Conservation (phyloP, 2,329 filamentous ascomycete genomes). For the Monilinia polystroma region DNA sequence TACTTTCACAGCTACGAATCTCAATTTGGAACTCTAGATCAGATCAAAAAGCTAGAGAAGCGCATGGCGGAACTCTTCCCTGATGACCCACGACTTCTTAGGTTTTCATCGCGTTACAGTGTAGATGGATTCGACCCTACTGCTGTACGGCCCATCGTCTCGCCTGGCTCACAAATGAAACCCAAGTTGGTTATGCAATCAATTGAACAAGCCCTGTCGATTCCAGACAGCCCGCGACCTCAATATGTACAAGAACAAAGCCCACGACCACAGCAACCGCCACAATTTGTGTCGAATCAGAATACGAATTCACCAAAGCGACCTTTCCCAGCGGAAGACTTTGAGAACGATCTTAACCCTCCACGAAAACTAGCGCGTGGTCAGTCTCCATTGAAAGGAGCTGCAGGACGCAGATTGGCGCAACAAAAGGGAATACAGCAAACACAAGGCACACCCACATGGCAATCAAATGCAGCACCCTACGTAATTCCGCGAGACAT, state of each 20-base stretch:
- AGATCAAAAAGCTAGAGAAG: constrained; percentile 86
- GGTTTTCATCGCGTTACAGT: constrained; percentile 76
- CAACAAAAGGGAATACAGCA: constrained; percentile 62
- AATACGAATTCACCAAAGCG: constrained; percentile 43
- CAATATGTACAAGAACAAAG: constrained; percentile 36
- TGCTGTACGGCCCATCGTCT: constrained; percentile 77
- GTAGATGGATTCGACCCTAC: constrained; percentile 77
- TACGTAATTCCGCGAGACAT: constrained; percentile 71
- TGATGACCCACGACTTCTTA: constrained; percentile 72
- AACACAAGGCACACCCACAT: constrained; percentile 44
- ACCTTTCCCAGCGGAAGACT: constrained; percentile 58
- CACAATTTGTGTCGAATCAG: constrained; percentile 34
- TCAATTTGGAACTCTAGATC: constrained; percentile 85
- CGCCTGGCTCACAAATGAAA: constrained; percentile 72
- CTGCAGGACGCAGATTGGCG: constrained; percentile 79
- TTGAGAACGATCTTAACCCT: constrained; percentile 66
- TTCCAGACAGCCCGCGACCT: constrained; percentile 42
- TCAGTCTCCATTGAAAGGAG: constrained; percentile 91
- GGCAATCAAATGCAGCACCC: constrained; percentile 40
- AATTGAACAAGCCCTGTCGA: constrained; percentile 52
- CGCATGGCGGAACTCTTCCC: constrained; percentile 94
- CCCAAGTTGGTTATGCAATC: constrained; percentile 58
- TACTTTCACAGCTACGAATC: constrained; percentile 97
- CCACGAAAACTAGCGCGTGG: constrained; percentile 85
- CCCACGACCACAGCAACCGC: constrained; percentile 39